Evolutionary conservation across 768 basidiomycete genomes (phyloP).

Genomic region (Tremella fuciformis): DNA sequence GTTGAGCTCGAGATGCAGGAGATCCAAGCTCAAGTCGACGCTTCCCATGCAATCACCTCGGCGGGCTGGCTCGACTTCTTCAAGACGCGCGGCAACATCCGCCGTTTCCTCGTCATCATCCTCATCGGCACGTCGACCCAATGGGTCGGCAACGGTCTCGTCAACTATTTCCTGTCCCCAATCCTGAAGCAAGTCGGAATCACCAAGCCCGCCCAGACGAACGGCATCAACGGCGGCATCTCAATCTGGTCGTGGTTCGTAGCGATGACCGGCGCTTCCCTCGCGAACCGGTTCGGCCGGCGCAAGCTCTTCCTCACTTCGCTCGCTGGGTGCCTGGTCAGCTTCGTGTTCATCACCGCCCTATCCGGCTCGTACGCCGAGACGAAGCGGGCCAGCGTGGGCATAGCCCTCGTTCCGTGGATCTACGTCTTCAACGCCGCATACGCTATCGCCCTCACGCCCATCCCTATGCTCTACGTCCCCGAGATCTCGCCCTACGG

Average conservation of each 20-base stretch:
- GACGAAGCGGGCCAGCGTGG: slow-evolving; percentile 20
- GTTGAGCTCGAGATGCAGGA: slow-evolving; percentile 54
- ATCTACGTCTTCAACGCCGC: slow-evolving; percentile 45
- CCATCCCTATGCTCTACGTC: slow-evolving; percentile 36
- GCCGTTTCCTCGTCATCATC: slow-evolving; percentile 43
- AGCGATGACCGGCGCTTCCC: slow-evolving; percentile 16
- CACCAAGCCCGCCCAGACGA: slow-evolving; percentile 34
- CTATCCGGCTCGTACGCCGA: slow-evolving; percentile 3
- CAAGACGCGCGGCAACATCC: slow-evolving; percentile 66
- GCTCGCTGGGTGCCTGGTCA: slow-evolving; percentile 36
- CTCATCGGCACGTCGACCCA: slow-evolving; percentile 27
- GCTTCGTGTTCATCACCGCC: slow-evolving; percentile 50
- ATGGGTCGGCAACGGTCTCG: slow-evolving; percentile 31
- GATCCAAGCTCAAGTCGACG: slow-evolving; percentile 64
- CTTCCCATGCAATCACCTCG: neutral
- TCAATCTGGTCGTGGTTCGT: slow-evolving; percentile 28
- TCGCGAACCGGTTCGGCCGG: slow-evolving; percentile 49
- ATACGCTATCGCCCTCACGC: slow-evolving; percentile 38
- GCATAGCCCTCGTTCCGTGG: slow-evolving; percentile 48
- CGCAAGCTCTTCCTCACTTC: slow-evolving; percentile 52
- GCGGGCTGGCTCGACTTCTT: slow-evolving; percentile 58
- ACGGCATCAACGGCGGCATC: slow-evolving; percentile 45
- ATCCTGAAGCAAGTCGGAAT: slow-evolving; percentile 39
- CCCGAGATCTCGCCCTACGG: slow-evolving; percentile 40
- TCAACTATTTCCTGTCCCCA: slow-evolving; percentile 35